Percentiles rank a stretch among this genome's conserved stretches.
These are phyloP conservation scores for Chlorencoelia australis DNA, from an alignment of 2,329 filamentous ascomycete genomes.

Conservation along the genomic window DNA sequence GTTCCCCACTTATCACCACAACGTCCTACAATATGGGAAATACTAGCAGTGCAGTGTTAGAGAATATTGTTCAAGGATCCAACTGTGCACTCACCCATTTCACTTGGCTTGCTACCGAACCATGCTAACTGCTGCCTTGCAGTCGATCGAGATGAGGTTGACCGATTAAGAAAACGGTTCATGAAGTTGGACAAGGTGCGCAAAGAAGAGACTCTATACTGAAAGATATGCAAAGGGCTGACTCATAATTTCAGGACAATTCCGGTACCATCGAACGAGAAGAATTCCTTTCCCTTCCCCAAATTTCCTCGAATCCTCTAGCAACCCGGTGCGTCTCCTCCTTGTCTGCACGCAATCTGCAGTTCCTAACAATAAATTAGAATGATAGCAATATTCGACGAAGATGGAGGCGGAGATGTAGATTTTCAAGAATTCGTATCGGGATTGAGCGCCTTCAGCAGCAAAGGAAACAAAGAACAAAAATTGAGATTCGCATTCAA, in stretches of 20 bases:
- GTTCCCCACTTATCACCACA: slow-evolving; percentile 8
- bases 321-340: slow-evolving; percentile 61
- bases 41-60: slow-evolving; percentile 65
- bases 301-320: slow-evolving; percentile 95
- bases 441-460: slow-evolving; percentile 88
- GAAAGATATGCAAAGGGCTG: slow-evolving; percentile 2
- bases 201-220: background rate
- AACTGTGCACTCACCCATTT: slow-evolving; percentile 59
- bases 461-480: slow-evolving; percentile 98
- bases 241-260: slow-evolving; percentile 68
- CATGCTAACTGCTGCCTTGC: slow-evolving; percentile 12
- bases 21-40: slow-evolving; percentile 47
- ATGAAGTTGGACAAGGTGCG: slow-evolving; percentile 98
- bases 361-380: slow-evolving; percentile 33
- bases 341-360: background rate
- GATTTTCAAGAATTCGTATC: slow-evolving; percentile 99
- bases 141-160: slow-evolving; percentile 98
- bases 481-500: slow-evolving; percentile 98
- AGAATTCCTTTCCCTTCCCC: slow-evolving; percentile 92
- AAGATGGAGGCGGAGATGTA: slow-evolving; percentile 94
- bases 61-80: slow-evolving; percentile 91
- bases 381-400: slow-evolving; percentile 99
- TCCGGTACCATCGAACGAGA: slow-evolving; percentile 97
- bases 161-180: slow-evolving; percentile 89
- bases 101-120: background rate